These are phyloP conservation scores for Beauveria scarabaeidicola DNA, from an alignment of 2,329 filamentous ascomycete genomes.

Conservation along the genomic window DNA sequence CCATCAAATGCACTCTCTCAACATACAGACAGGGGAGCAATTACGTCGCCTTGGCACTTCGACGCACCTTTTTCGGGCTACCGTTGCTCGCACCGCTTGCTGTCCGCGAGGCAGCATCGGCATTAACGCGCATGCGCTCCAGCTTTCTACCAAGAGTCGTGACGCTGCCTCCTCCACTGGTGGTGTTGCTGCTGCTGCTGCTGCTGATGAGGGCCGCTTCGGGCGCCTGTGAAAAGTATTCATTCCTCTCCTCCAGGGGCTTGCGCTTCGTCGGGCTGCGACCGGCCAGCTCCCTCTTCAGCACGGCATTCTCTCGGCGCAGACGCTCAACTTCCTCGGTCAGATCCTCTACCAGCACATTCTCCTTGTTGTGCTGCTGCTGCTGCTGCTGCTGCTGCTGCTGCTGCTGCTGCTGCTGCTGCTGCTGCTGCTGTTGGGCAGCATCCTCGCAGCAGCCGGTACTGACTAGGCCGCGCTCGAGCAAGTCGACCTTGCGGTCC, in stretches of 20 bases:
- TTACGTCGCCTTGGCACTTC: constrained; percentile 14
- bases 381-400: constrained; percentile 51
- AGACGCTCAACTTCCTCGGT: constrained; percentile 65
- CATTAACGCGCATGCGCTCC: constrained; percentile 42
- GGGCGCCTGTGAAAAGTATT: constrained; percentile 23
- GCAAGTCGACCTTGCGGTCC: constrained; percentile 72
- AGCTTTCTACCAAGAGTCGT: constrained; percentile 37
- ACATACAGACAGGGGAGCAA: too few relatives aligned
- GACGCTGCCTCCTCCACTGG: constrained; percentile 17
- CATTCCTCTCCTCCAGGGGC: constrained; percentile 47
- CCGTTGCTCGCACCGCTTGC: constrained; percentile 23
- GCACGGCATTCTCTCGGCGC: constrained; percentile 51
- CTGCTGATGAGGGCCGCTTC: constrained; percentile 13
- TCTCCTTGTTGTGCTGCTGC: constrained; percentile 55
- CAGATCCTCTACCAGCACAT: constrained; percentile 53
- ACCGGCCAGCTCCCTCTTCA: constrained; percentile 57
- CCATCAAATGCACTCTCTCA: background rate
- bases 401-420: constrained; percentile 52
- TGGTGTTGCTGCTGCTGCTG: too few relatives aligned
- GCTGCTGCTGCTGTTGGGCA: constrained; percentile 48
- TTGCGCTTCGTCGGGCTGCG: constrained; percentile 55
- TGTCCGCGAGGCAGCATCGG: constrained; percentile 21
- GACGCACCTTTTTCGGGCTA: constrained; percentile 48
- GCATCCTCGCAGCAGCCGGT: constrained; percentile 30
- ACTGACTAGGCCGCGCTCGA: constrained; percentile 39